Percentiles rank a stretch among this genome's conserved stretches.
These are phyloP conservation scores for Fusarium avenaceum DNA, from an alignment of 2,329 filamentous ascomycete genomes.

Conservation along the genomic window DNA sequence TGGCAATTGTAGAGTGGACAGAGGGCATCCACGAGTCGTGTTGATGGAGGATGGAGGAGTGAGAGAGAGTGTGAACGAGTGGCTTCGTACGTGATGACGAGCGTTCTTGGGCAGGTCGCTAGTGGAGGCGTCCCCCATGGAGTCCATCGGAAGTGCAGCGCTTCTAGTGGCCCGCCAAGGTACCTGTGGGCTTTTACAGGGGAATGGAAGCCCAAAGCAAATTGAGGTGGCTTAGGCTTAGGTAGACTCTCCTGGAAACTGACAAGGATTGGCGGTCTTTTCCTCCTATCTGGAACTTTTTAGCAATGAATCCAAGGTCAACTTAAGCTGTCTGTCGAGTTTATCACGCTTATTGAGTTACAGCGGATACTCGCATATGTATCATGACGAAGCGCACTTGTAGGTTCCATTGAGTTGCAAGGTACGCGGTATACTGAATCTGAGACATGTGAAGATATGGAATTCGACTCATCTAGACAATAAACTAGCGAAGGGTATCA, in stretches of 20 bases:
- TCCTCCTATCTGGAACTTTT: constrained; percentile 4
- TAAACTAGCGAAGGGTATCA: constrained; percentile 44
- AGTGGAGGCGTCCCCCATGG: constrained; percentile 33
- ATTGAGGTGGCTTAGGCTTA: constrained; percentile 41
- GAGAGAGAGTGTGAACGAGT: constrained; percentile 25
- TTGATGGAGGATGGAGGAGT: constrained; percentile 29
- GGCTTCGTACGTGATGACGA: constrained; percentile 41
- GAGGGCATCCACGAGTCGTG: constrained; percentile 35
- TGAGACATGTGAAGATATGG: constrained; percentile 8
- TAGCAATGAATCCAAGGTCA: background rate
- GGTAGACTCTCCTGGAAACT: constrained; percentile 25
- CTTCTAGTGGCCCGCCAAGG: constrained; percentile 28
- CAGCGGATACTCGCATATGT: constrained; percentile 26
- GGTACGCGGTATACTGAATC: background rate
- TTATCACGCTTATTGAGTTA: constrained; percentile 21
- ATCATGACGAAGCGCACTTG: constrained; percentile 1
- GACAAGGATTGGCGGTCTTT: constrained; percentile 36
- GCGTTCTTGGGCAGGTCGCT: constrained; percentile 25
- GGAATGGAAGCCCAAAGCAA: constrained; percentile 34
- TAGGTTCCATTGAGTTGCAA: background rate
- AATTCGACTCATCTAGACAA: constrained; percentile 31
- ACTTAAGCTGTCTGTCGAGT: background rate
- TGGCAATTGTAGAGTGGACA: constrained; percentile 27
- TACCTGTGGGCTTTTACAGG: constrained; percentile 23
- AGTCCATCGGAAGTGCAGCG: constrained; percentile 16